A percentile compares a stretch with the other conserved stretches of the same genome.
Evolutionary conservation across 1,139 yeast species (phyloP).

Genomic region (Hansenula sp.): DNA sequence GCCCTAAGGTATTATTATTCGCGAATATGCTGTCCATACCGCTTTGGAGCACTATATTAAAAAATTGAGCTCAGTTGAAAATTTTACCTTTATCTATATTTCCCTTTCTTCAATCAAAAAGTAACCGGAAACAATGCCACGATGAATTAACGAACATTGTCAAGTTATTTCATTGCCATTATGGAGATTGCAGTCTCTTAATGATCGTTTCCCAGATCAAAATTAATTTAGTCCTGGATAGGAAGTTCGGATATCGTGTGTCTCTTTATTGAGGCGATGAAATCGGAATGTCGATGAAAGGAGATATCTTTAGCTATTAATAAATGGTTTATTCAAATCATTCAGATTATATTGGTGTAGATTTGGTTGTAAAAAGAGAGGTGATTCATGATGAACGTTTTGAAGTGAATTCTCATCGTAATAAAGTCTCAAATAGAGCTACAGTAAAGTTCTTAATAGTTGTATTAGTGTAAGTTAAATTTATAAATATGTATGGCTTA

Average conservation of each 20-base stretch:
- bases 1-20: neutral
- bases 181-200: constrained; percentile 22
- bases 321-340: neutral
- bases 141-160: constrained; percentile 21
- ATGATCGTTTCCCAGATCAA: constrained; percentile 24
- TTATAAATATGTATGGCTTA: neutral
- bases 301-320: constrained; percentile 16
- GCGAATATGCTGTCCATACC: neutral
- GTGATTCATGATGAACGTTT: too few species aligned
- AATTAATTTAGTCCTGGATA: constrained; percentile 20
- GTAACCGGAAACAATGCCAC: constrained; percentile 27
- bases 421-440: too few species aligned
- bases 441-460: neutral
- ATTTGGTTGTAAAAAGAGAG: too few species aligned
- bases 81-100: constrained; percentile 5
- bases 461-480: neutral
- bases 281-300: constrained; percentile 26
- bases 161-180: constrained; percentile 27
- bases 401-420: too few species aligned
- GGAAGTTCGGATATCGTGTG: constrained; percentile 25
- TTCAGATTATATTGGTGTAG: neutral
- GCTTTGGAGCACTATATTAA: neutral
- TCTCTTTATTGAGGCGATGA: constrained; percentile 14
- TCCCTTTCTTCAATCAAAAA: constrained; percentile 24
- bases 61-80: constrained; percentile 9